Base-by-base conservation (phyloP, 805 yeast genomes). In the Ogataea paradorogensis region DNA sequence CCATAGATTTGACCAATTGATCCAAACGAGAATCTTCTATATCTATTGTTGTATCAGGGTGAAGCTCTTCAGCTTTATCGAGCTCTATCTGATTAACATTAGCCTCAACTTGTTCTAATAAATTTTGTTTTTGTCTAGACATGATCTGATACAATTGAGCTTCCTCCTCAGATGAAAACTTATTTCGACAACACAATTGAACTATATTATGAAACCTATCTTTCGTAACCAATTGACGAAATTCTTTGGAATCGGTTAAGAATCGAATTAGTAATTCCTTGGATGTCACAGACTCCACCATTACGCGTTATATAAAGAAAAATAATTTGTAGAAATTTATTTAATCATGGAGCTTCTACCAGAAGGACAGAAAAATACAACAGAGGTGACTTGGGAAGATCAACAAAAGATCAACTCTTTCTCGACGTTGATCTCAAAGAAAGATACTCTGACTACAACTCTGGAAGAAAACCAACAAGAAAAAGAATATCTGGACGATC, bases 361-460 rank as follows among this genome's bases (percentile, higher is more conserved):
- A 2, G 71, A 72, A 48, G 82, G 82, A 20, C 76, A 75, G 48
- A 58, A 59, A 35, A 77, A 77, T 55, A 71, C 71, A 5, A 61
- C 71, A 0, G 86, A 82, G 48, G 95, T 84, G 18, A 63, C 73
- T 20, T 81, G 87, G 83, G 86, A 77, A 42, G 98, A 91, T 60
- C 99, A 91, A 66, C 81, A 84, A 58, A 78, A 78, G 57, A 91
- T 91, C 67, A 93, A 91, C 63, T 79, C 79, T 59, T 91, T 93
- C 58, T 86, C 96, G 11, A 84, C 89, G 32, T 70, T 89, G 46
- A 86, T 89, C 44, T 70, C 80, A 48, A 78, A 82, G 45, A 80
- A 82, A 50, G 88, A 85, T 48, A 70, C 71, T 14, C 59, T 80
- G 10, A 67, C 72, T 23, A 72, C 63, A 14, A 71, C 71, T 35